Conservation (phyloP, 2,329 filamentous ascomycete genomes). For the Paecilomyces sp. region DNA sequence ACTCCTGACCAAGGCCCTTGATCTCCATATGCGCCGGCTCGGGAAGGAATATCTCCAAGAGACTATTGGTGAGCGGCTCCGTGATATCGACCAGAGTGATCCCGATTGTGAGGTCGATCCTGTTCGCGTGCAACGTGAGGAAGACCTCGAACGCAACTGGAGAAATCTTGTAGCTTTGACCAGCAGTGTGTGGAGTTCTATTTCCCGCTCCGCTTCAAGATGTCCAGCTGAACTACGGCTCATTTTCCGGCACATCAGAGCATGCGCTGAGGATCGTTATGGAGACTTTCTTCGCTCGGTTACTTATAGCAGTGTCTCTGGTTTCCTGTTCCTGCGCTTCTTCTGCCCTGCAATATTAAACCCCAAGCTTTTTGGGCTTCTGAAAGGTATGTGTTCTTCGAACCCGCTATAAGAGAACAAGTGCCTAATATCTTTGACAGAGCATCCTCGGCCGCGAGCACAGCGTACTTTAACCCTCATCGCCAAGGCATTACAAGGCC, state of each 20-base stretch:
- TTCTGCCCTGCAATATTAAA: conserved; percentile 96
- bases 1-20: conserved; percentile 82
- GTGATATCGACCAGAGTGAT: conserved; percentile 83
- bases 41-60: conserved; percentile 91
- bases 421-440: conserved; percentile 27
- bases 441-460: conserved; percentile 74
- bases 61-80: conserved; percentile 74
- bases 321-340: conserved; percentile 89
- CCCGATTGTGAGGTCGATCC: conserved; percentile 94
- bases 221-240: conserved; percentile 76
- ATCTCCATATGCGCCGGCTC: conserved; percentile 90
- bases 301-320: conserved; percentile 87
- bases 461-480: conserved; percentile 87
- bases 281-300: conserved; percentile 87
- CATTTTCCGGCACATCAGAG: conserved; percentile 83
- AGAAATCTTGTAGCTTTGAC: conserved; percentile 66
- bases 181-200: conserved; percentile 77
- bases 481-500: conserved; percentile 82
- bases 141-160: conserved; percentile 82
- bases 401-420: background rate
- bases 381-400: conserved; percentile 50
- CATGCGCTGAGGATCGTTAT: conserved; percentile 89
- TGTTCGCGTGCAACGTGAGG: conserved; percentile 58
- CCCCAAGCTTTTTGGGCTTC: conserved; percentile 82
- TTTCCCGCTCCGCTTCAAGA: conserved; percentile 64